These are phyloP conservation scores for Sporothrix euskadiensis DNA, from an alignment of 2,329 filamentous ascomycete genomes.

Conservation along the genomic window DNA sequence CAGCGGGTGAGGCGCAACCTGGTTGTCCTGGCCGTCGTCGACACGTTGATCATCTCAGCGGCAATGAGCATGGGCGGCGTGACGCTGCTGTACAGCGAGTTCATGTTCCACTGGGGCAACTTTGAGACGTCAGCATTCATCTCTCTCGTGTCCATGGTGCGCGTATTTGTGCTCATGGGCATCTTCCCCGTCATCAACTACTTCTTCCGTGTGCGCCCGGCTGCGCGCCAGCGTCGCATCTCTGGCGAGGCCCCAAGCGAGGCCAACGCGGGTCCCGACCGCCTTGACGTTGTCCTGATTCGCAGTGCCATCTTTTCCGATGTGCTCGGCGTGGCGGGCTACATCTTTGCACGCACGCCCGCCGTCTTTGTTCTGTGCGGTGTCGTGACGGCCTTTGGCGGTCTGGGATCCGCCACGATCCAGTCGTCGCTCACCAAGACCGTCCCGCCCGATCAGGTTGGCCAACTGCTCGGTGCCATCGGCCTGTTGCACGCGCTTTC, in stretches of 20 bases:
- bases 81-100: constrained; percentile 78
- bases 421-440: constrained; percentile 89
- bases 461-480: constrained; percentile 83
- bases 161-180: constrained; percentile 73
- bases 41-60: constrained; percentile 78
- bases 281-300: constrained; percentile 74
- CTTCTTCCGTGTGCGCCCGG: constrained; percentile 62
- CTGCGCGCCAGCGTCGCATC: constrained; percentile 45
- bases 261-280: constrained; percentile 69
- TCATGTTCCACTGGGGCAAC: constrained; percentile 78
- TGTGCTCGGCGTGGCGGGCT: constrained; percentile 72
- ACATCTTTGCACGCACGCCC: constrained; percentile 63
- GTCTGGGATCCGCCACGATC: constrained; percentile 80
- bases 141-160: constrained; percentile 72
- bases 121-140: constrained; percentile 79
- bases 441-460: constrained; percentile 76
- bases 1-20: constrained; percentile 73
- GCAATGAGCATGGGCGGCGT: constrained; percentile 81
- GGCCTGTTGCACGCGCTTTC: constrained; percentile 83
- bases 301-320: constrained; percentile 75
- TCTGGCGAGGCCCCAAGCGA: constrained; percentile 46
- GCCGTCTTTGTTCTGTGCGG: constrained; percentile 70
- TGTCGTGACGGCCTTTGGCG: constrained; percentile 73
- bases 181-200: constrained; percentile 77
- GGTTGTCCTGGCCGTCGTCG: constrained; percentile 75